These are phyloP conservation scores for Aspergillus arachidicola DNA, from an alignment of 2,329 filamentous ascomycete genomes.

Conservation along the genomic window DNA sequence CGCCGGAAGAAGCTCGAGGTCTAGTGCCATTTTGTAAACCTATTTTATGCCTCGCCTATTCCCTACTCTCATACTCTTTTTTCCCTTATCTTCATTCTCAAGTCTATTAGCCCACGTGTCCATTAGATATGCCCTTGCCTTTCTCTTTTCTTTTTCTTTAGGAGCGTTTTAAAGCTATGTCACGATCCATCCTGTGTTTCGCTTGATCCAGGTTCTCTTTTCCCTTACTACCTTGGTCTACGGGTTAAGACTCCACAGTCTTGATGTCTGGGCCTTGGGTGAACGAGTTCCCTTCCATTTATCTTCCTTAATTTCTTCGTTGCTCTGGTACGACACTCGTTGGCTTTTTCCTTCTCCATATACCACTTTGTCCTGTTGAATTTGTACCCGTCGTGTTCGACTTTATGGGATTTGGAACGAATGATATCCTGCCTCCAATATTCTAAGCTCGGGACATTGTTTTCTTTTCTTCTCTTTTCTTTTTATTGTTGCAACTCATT, in stretches of 20 bases:
- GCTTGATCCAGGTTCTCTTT: constrained; percentile 1
- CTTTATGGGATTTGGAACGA: background rate
- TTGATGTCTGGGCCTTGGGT: constrained; percentile 15
- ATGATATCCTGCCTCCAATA: background rate
- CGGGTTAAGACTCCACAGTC: constrained; percentile 8
- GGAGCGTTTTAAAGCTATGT: constrained; percentile 19
- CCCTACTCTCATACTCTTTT: background rate
- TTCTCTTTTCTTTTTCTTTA: constrained; percentile 4
- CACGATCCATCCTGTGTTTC: constrained; percentile 21
- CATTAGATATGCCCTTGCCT: constrained; percentile 1
- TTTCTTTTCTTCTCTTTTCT: background rate
- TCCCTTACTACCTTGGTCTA: constrained; percentile 1
- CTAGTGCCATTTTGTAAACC: constrained; percentile 4
- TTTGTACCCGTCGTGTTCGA: background rate
- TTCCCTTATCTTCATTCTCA: constrained; percentile 12
- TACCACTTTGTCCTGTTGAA: constrained; percentile 3
- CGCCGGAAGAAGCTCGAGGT: constrained; percentile 34
- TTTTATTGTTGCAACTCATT: background rate
- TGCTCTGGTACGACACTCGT: background rate
- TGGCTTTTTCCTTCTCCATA: constrained; percentile 9
- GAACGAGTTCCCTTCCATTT: constrained; percentile 11
- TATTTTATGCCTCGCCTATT: constrained; percentile 8
- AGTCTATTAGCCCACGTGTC: constrained; percentile 14
- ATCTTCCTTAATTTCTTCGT: background rate
- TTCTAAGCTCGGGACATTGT: background rate